Conservation (phyloP, 106 monocot genomes). For the Platanthera zijinensis region DNA sequence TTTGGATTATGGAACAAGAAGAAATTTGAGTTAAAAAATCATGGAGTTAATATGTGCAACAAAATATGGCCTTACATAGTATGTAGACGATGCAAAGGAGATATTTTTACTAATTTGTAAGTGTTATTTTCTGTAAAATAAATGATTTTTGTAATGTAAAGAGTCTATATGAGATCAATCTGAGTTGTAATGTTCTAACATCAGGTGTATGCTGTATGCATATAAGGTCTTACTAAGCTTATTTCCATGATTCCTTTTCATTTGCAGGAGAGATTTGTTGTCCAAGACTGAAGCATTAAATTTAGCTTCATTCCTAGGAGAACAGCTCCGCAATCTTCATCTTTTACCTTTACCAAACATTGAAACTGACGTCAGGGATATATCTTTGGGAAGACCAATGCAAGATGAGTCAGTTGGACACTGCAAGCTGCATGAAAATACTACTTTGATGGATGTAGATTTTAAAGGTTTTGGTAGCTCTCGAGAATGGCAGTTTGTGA, state of each 20-base stretch:
- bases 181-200: background rate
- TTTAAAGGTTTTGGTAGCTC: slow-evolving; percentile 19
- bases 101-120: slow-evolving; percentile 90
- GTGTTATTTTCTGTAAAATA: slow-evolving; percentile 12
- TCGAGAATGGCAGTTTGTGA: slow-evolving; percentile 49
- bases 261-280: slow-evolving; percentile 69
- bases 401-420: slow-evolving; percentile 14
- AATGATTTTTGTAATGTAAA: background rate
- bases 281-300: slow-evolving; percentile 44
- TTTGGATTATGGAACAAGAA: slow-evolving; percentile 80
- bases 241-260: slow-evolving; percentile 1
- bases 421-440: background rate
- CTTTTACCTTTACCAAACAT: slow-evolving; percentile 55
- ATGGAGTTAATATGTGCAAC: slow-evolving; percentile 13
- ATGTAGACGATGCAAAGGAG: slow-evolving; percentile 82
- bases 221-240: background rate
- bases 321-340: slow-evolving; percentile 73
- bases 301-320: slow-evolving; percentile 86
- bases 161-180: background rate
- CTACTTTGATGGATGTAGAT: slow-evolving; percentile 1
- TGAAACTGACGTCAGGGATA: slow-evolving; percentile 8
- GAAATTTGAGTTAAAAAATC: slow-evolving; percentile 35
- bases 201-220: background rate
- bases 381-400: slow-evolving; percentile 12
- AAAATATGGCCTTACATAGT: slow-evolving; percentile 74